Conservation (phyloP, 2,329 filamentous ascomycete genomes). For the Aureobasidium sp. region DNA sequence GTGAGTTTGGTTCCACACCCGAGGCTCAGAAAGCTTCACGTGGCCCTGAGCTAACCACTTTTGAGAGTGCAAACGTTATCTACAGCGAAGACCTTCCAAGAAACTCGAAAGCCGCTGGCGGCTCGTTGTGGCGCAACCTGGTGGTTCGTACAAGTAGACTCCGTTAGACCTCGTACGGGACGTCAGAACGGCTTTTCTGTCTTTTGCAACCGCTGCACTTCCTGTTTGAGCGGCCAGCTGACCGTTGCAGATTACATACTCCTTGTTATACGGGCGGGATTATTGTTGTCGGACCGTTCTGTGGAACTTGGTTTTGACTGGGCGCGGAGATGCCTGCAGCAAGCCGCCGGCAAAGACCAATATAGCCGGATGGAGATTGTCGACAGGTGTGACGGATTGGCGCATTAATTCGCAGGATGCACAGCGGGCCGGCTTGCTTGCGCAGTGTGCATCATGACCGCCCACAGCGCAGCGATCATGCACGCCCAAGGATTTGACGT, state of each 20-base stretch:
- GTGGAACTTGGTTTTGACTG: constrained; percentile 8
- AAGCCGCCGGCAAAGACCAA: constrained; percentile 5
- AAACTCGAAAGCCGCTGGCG: background rate
- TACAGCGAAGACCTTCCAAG: constrained; percentile 3
- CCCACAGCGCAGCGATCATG: background rate
- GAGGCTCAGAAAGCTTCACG: background rate
- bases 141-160: background rate
- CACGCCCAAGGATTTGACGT: constrained; percentile 4
- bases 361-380: background rate
- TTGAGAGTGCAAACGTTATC: background rate
- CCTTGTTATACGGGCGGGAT: background rate
- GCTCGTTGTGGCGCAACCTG: constrained; percentile 5
- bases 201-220: background rate
- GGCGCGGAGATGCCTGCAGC: background rate
- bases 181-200: background rate
- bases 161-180: background rate
- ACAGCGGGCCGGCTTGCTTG: constrained; percentile 2
- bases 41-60: background rate
- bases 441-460: background rate
- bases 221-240: background rate
- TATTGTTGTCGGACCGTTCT: constrained; percentile 1
- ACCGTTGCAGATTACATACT: background rate
- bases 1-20: constrained; percentile 10
- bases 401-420: constrained; percentile 3
- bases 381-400: constrained; percentile 5